Base-by-base conservation (phyloP, 2,329 filamentous ascomycete species). In the Pestalotiopsis sp. region DNA sequence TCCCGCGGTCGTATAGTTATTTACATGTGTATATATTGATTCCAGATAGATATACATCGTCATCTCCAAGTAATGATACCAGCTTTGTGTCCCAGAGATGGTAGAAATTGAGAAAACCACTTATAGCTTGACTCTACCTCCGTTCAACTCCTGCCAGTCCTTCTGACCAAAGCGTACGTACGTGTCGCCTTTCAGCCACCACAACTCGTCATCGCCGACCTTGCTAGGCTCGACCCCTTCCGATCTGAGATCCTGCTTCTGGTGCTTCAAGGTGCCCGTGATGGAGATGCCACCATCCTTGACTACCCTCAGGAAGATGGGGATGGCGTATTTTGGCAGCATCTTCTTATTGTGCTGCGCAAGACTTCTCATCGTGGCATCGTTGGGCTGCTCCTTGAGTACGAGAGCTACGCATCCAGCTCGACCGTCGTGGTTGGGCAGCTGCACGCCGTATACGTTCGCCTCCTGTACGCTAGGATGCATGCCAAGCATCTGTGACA, bases 261-360 rank as follows among this genome's bases (percentile, higher is more conserved):
- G 91, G 81, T 97, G 92, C 84, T 97, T 97, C 75, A 94, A 92
- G 61, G 94, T 97, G 0, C 94, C 93, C 4, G 94, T 97, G 1
- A 88, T 85, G 74, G 91, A 88, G 71, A 88, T 85, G 3, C 81
- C 78, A 59, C 86, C 79, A 30, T 86, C 84, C 30, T 81, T 83
- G 7, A 90, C 85, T 5, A 94, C 79, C 13, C 94, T 85, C 61
- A 97, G 77, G 79, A 97, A 97, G 0, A 96, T 73, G 0, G 94
- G 94, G 4, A 90, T 86, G 0, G 94, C 93, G 74, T 92, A 97
- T 62, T 84, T 86, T 0, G 94, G 94, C 30, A 97, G 81, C 6
- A 81, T 81, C 6, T 78, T 77, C 14, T 81, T 75, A 0, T 86
- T 86, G 73, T 94, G 89, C 0, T 79, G 74, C 0, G 90, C 90